Conservation (phyloP, 2,329 filamentous ascomycete species). For the Cladophialophora exuberans region DNA sequence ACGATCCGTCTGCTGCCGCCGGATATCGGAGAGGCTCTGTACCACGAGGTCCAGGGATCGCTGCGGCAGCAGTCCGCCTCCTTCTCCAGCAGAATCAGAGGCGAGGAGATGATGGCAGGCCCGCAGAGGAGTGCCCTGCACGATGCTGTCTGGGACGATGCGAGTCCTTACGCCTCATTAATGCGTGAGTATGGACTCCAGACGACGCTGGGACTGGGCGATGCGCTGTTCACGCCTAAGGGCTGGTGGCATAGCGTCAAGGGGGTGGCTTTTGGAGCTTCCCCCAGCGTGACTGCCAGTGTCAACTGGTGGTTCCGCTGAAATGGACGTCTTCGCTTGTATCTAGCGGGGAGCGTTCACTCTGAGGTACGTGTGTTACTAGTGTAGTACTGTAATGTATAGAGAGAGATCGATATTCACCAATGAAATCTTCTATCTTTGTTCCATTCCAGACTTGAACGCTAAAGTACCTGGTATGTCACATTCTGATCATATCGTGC, state of each 20-base stretch:
- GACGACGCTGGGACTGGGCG: conserved; percentile 63
- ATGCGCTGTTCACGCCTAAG: conserved; percentile 76
- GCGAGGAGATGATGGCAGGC: conserved; percentile 90
- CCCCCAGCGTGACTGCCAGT: conserved; percentile 60
- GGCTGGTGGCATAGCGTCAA: conserved; percentile 88
- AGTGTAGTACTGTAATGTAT: not conserved
- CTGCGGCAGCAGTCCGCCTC: conserved; percentile 29
- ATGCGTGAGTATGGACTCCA: conserved; percentile 47
- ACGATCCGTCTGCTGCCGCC: conserved; percentile 72
- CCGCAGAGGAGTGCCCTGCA: conserved; percentile 69
- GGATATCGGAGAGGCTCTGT: conserved; percentile 64
- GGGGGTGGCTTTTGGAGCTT: no score
- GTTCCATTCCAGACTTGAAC: not conserved
- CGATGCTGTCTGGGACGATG: conserved; percentile 67
- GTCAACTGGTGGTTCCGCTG: conserved; percentile 83
- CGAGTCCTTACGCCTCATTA: conserved; percentile 30
- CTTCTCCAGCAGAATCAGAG: conserved; percentile 61
- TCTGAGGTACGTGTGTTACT: not conserved
- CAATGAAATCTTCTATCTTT: not conserved
- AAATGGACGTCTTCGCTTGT: no score
- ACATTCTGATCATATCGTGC: no score
- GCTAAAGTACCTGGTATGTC: no score
- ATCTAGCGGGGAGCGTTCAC: not conserved
- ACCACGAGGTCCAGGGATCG: conserved; percentile 53
- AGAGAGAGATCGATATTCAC: not conserved